These are phyloP conservation scores for Trichoderma orchidacearum DNA, from an alignment of 495 filamentous ascomycete genomes.

Conservation along the genomic window DNA sequence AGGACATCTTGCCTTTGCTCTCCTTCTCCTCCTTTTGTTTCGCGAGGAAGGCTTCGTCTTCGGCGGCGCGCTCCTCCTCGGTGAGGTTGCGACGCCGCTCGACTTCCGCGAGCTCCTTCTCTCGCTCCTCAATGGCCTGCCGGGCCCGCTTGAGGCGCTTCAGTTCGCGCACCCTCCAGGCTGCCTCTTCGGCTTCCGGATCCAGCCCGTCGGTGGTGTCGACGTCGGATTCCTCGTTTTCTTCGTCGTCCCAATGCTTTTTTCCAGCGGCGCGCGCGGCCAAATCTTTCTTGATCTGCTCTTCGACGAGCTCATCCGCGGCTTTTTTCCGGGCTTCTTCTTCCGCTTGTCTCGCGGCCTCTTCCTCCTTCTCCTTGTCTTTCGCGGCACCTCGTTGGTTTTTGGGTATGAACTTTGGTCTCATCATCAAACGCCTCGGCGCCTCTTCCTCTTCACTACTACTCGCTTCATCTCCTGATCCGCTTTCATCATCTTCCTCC, in stretches of 20 bases:
- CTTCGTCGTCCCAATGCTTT: constrained; percentile 78
- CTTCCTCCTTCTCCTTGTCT: constrained; percentile 6
- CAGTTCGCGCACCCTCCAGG: constrained; percentile 89
- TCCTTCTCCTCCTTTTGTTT: constrained; percentile 81
- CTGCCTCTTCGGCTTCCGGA: constrained; percentile 76
- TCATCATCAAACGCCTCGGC: constrained; percentile 57
- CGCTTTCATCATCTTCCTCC: constrained; percentile 36
- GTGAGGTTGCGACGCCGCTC: constrained; percentile 81
- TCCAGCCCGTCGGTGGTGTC: constrained; percentile 81
- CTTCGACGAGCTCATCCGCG: constrained; percentile 69
- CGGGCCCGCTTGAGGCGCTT: constrained; percentile 76
- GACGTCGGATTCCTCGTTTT: constrained; percentile 61
- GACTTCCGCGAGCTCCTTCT: constrained; percentile 79
- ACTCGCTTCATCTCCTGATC: constrained; percentile 40
- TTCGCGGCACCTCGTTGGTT: constrained; percentile 40
- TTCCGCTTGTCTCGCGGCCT: constrained; percentile 5
- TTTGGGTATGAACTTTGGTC: constrained; percentile 89
- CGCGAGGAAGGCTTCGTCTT: constrained; percentile 67
- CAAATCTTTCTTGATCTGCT: constrained; percentile 68
- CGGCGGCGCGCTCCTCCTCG: constrained; percentile 71
- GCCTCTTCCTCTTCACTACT: constrained; percentile 61
- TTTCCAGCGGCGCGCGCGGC: constrained; percentile 62
- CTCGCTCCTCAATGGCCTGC: constrained; percentile 66
- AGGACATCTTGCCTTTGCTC: constrained; percentile 67
- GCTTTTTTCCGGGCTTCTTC: constrained; percentile 40